These are phyloP conservation scores for Mollisiaceae sp. DNA, from an alignment of 2,329 filamentous ascomycete genomes.

Conservation along the genomic window DNA sequence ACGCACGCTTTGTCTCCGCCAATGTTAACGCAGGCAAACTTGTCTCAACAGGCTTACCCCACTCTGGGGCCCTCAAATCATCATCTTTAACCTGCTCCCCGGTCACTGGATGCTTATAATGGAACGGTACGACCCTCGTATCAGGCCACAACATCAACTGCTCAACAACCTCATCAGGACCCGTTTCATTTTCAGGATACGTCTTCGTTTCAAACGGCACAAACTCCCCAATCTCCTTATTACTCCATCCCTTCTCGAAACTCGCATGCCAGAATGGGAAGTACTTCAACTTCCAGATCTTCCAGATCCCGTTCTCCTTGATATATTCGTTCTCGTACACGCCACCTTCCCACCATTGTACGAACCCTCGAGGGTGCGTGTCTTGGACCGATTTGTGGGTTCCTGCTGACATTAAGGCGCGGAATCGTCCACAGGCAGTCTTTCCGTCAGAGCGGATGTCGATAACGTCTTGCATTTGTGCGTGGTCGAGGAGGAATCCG, in stretches of 20 bases:
- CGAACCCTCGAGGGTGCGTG: conserved; percentile 55
- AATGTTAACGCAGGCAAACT: conserved; percentile 51
- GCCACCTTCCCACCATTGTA: conserved; percentile 64
- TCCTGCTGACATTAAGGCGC: conserved; percentile 60
- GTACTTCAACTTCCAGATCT: conserved; percentile 58
- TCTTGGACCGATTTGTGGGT: conserved; percentile 57
- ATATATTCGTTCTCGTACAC: conserved; percentile 65
- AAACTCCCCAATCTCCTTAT: conserved; percentile 57
- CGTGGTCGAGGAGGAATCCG: conserved; percentile 61
- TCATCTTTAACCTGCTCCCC: conserved; percentile 51
- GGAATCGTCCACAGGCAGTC: conserved; percentile 56
- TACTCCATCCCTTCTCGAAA: conserved; percentile 57
- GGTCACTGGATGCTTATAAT: conserved; percentile 57
- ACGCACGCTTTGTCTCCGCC: conserved; percentile 20
- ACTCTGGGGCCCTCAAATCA: conserved; percentile 54
- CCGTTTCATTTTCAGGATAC: conserved; percentile 55
- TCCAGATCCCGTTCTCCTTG: conserved; percentile 60
- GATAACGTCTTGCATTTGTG: conserved; percentile 62
- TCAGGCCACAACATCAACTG: conserved; percentile 62
- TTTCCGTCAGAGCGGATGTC: conserved; percentile 54
- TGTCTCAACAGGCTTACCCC: conserved; percentile 48
- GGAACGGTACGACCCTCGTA: conserved; percentile 58
- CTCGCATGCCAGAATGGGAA: conserved; percentile 63
- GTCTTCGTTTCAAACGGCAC: conserved; percentile 54
- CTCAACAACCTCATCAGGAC: conserved; percentile 58